phyloP scores from a whole-genome alignment of 1,139 yeast species.

The Blastobotrys persicus region DNA sequence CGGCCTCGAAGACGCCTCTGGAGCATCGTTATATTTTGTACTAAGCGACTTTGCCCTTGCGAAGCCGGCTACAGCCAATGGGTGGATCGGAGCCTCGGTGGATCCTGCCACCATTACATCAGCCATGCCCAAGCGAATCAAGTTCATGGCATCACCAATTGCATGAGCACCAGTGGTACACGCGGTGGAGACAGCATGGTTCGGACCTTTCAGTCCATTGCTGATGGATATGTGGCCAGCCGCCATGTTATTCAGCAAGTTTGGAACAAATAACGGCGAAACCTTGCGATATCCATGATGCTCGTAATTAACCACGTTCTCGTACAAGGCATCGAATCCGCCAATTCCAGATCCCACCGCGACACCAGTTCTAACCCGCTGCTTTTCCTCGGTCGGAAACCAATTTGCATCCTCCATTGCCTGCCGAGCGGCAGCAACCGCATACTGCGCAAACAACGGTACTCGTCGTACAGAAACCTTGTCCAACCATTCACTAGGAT shows the following conservation, averaged over 20 bases:
- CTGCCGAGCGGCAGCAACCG: constrained; percentile 70
- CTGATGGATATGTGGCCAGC: constrained; percentile 86
- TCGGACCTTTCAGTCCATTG: constrained; percentile 76
- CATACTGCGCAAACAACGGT: constrained; percentile 76
- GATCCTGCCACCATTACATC: constrained; percentile 93
- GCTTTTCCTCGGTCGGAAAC: constrained; percentile 39
- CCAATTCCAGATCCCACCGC: constrained; percentile 95
- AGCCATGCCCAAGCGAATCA: constrained; percentile 76
- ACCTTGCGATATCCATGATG: constrained; percentile 64
- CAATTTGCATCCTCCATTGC: constrained; percentile 69
- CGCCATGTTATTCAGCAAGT: constrained; percentile 85
- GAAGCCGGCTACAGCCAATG: constrained; percentile 86
- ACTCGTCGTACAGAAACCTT: constrained; percentile 48
- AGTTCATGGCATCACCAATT: constrained; percentile 86
- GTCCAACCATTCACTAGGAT: constrained; percentile 38
- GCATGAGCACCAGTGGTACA: constrained; percentile 97
- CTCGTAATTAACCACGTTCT: constrained; percentile 52
- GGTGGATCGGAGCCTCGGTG: constrained; percentile 83
- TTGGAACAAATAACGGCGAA: constrained; percentile 85
- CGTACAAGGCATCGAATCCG: constrained; percentile 71
- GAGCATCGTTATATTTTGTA: constrained; percentile 59
- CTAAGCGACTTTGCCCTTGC: constrained; percentile 83
- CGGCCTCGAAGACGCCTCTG: constrained; percentile 74
- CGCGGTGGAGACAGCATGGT: constrained; percentile 88
- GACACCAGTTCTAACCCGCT: constrained; percentile 54